Percentiles rank a stretch among this genome's conserved stretches.
phyloP scores from a whole-genome alignment of 176 grass and related monocot species.

The Carex myosuroides region DNA sequence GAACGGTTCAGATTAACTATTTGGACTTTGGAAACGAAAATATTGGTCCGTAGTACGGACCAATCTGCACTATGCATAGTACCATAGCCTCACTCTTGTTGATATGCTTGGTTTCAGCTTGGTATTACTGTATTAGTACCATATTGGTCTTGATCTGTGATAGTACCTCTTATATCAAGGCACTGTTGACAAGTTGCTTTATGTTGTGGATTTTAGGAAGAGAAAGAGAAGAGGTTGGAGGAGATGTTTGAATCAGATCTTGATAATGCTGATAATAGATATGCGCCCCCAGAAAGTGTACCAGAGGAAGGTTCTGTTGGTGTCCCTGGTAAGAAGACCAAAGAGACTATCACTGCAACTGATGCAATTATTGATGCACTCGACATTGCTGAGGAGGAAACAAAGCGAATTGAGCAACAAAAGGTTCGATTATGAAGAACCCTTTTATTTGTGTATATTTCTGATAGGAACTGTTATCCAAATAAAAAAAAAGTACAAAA shows the following conservation, averaged over 20 bases:
- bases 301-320: slow-evolving; percentile 80
- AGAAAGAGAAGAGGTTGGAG: slow-evolving; percentile 84
- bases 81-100: not conserved
- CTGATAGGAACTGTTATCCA: not conserved
- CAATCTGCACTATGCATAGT: too few relatives aligned
- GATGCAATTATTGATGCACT: slow-evolving; percentile 93
- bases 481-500: not conserved
- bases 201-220: slow-evolving; percentile 48
- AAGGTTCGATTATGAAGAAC: slow-evolving; percentile 31
- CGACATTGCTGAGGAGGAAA: slow-evolving; percentile 74
- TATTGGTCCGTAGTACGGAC: too few relatives aligned
- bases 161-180: not conserved
- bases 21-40: too few relatives aligned
- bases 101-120: not conserved
- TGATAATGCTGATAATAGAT: slow-evolving; percentile 63
- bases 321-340: slow-evolving; percentile 81
- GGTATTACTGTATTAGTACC: not conserved
- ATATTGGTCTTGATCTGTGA: not conserved
- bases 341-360: slow-evolving; percentile 72
- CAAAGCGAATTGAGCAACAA: slow-evolving; percentile 63
- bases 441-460: not conserved
- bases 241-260: slow-evolving; percentile 87
- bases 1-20: too few relatives aligned
- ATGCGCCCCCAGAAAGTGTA: slow-evolving; percentile 70
- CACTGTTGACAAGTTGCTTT: not conserved